These are phyloP conservation scores for Zygosaccharomyces gambellarensis DNA, from an alignment of 805 yeast genomes.

Conservation along the genomic window DNA sequence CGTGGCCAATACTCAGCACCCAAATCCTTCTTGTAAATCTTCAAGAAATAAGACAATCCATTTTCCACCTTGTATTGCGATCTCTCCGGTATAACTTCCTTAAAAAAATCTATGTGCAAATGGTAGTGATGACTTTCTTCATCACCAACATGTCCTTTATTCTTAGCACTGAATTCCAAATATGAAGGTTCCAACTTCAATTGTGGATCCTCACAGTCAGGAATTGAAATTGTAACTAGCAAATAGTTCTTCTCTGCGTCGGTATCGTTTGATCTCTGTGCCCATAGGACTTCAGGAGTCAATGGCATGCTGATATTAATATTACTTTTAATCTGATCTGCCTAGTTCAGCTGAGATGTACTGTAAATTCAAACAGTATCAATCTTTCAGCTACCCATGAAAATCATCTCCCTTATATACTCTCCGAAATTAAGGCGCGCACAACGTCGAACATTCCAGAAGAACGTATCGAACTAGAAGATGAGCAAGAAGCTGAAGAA, in stretches of 20 bases:
- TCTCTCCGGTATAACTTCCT: slow-evolving; percentile 62
- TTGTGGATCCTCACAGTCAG: slow-evolving; percentile 61
- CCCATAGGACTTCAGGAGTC: slow-evolving; percentile 75
- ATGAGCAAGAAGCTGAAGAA: neutral
- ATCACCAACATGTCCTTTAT: slow-evolving; percentile 45
- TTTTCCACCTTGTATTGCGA: slow-evolving; percentile 52
- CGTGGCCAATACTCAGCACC: slow-evolving; percentile 92
- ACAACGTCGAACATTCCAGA: slow-evolving; percentile 5
- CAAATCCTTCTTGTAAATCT: slow-evolving; percentile 62
- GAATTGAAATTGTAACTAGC: slow-evolving; percentile 65
- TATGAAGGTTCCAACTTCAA: slow-evolving; percentile 54
- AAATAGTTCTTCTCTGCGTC: slow-evolving; percentile 71
- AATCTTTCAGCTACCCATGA: slow-evolving; percentile 1
- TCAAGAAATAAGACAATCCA: slow-evolving; percentile 52
- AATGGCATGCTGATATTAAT: slow-evolving; percentile 6
- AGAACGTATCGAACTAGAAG: neutral
- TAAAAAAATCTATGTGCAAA: slow-evolving; percentile 68
- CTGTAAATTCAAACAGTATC: too few species aligned
- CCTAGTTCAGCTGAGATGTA: neutral
- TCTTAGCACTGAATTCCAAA: slow-evolving; percentile 44
- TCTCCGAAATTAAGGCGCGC: slow-evolving; percentile 1
- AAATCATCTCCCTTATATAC: slow-evolving; percentile 4
- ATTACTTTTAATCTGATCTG: neutral
- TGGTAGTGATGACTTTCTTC: slow-evolving; percentile 45
- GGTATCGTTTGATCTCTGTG: slow-evolving; percentile 83